Evolutionary conservation across 495 filamentous ascomycete genomes (phyloP), one percentile per base, ranked within the genome.

Genomic region (Daldinia caldariorum): DNA sequence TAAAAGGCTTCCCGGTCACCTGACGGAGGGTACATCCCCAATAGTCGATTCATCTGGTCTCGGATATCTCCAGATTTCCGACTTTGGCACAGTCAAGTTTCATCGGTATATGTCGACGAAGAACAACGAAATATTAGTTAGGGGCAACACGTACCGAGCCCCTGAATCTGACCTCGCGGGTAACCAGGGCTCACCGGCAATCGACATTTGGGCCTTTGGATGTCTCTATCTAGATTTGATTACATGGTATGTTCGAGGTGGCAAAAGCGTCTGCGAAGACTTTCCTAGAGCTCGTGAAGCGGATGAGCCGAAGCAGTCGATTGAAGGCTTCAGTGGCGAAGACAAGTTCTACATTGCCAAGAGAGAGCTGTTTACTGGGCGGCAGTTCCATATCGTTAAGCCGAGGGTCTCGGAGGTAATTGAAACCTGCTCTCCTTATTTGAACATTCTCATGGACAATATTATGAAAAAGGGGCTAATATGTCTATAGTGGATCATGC

Each of bases 281-380:
- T 45, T 45, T 45, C 41, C 41, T 14, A 14, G 10, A 14, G 41
- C 41, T 18, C 41, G 41, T 16, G 5, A 12, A 16, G 41, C 41
- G 14, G 41, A 45, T n/a, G 41, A 45, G 41, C 41, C 41, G 1
- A 45, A 45, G 16, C 41, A 45, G 14, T 18, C n/a, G 41, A 45
- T 45, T 18, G 41, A 45, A 45, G 41, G 41, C 14, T 18, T 45
- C 13, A 6, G 16, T 6, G 13, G 13, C 16, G 41, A 45, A 6
- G 41, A 45, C 41, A 45, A 45, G 41, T 45, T 45, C 41, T 45
- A n/a, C 41, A 45, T 45, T n/a, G 13, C 41, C 41, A 45, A 45
- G 16, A n/a, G 5, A 9, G 13, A 14, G 41, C 41, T 45, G 0
- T n/a, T 45, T 18, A 45, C 41, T 18, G 13, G 41, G 13, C 41